Percentiles rank a stretch among this genome's conserved stretches.
These are phyloP conservation scores for Gossypioides kirkii DNA, from an alignment of 345 rosid genomes.

Conservation along the genomic window DNA sequence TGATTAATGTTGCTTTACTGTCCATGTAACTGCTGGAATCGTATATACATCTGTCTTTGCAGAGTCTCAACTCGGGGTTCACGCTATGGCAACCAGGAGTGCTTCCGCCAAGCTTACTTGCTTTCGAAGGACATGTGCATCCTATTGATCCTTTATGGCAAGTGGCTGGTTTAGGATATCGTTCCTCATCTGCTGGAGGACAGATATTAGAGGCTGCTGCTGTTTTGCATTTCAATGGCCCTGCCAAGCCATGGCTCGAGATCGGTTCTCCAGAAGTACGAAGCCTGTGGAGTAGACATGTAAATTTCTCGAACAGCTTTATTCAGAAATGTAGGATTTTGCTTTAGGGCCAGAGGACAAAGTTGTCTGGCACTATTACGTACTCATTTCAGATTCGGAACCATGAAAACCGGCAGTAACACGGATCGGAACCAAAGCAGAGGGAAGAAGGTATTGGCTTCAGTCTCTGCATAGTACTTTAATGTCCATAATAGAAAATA, in stretches of 20 bases:
- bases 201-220: constrained; percentile 53
- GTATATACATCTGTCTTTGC: constrained; percentile 13
- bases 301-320: constrained; percentile 63
- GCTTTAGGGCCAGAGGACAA: constrained; percentile 33
- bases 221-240: constrained; percentile 88
- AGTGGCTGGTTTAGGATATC: constrained; percentile 70
- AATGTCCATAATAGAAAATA: constrained; percentile 42
- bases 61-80: constrained; percentile 67
- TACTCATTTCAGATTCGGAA: constrained; percentile 14
- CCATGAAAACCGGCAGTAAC: constrained; percentile 4
- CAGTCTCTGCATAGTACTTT: constrained; percentile 55
- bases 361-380: constrained; percentile 15
- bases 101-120: constrained; percentile 70
- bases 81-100: constrained; percentile 81
- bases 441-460: constrained; percentile 92
- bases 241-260: constrained; percentile 95
- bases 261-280: constrained; percentile 61
- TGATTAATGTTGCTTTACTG: not conserved
- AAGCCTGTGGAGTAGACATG: constrained; percentile 61
- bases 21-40: not conserved
- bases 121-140: constrained; percentile 66
- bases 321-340: constrained; percentile 66
- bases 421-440: constrained; percentile 27
- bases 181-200: constrained; percentile 27
- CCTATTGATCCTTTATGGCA: constrained; percentile 82